Evolutionary conservation across 2,329 filamentous ascomycete genomes (phyloP).

Genomic region (Ascochyta koolunga): DNA sequence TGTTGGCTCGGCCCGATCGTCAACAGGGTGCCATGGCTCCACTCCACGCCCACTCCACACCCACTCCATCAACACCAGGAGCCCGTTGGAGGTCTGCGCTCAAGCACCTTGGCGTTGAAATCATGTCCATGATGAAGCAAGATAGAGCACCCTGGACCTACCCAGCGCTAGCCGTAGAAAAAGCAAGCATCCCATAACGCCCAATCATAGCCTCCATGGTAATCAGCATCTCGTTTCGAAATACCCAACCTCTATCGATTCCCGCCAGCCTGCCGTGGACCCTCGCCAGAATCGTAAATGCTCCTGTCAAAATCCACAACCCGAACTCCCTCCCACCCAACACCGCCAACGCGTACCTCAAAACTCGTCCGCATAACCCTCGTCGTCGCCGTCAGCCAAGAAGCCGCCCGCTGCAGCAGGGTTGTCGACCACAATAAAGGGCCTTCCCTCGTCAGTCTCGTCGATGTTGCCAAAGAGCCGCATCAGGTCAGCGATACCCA

Average conservation of each 20-base stretch:
- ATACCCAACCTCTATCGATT: background rate
- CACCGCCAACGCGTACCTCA: constrained; percentile 5
- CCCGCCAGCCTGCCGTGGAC: background rate
- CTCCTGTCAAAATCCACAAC: background rate
- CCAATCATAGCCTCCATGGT: constrained; percentile 20
- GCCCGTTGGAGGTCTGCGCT: background rate
- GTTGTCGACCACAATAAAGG: constrained; percentile 51
- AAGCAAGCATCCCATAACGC: constrained; percentile 14
- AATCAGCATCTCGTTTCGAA: constrained; percentile 11
- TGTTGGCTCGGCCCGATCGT: constrained; percentile 7
- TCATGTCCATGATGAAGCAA: background rate
- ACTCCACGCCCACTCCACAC: background rate
- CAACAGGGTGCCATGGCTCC: background rate
- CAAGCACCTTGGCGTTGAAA: background rate
- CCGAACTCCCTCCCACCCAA: background rate
- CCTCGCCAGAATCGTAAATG: background rate
- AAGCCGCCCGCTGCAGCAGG: constrained; percentile 38
- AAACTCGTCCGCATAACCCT: constrained; percentile 40
- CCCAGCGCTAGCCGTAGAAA: constrained; percentile 17
- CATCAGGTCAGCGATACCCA: constrained; percentile 51
- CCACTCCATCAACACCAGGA: too few relatives aligned
- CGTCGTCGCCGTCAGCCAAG: constrained; percentile 38
- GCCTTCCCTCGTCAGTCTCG: constrained; percentile 47
- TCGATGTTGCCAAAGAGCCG: constrained; percentile 54
- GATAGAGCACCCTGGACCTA: background rate